Base-by-base conservation (phyloP, 495 filamentous ascomycete species). In the Alectoria sarmentosa region DNA sequence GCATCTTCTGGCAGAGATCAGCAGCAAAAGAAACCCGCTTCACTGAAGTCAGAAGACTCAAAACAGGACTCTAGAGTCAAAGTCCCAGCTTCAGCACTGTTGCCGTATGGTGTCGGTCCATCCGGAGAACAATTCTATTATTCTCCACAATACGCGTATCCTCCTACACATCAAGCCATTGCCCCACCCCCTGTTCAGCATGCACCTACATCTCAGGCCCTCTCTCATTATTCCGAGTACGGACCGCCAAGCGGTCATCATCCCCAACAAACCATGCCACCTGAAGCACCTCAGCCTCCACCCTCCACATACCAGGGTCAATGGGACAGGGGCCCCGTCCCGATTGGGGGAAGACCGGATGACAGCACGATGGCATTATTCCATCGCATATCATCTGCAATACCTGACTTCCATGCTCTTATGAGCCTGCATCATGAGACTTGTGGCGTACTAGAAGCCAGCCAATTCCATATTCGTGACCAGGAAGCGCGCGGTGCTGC, bases 321-420 rank as follows among this genome's bases (percentile, higher is more conserved):
- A 36, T 34, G 28, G 52, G 52, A 55, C 30, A 21, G 30, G n/a
- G 52, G 28, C 4, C 52, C 52, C 21, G 17, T n/a, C 28, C 9
- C 52, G 52, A 21, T 34, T 21, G 30, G 52, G 28, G 52, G 57
- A 42, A 26, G 32, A 54, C 34, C 38, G 57, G 65, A 69, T 39
- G 65, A 67, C 28, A 39, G 46, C 44, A 44, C 42, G 28, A 49
- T 65, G 63, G 61, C 67, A 49, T 55, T 82, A 61, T 74, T 83
- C 9, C 68, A 77, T 41, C 71, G 80, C 17, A 78, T 83, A 58
- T 75, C 79, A 60, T 76, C 76, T 59, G 79, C 76, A 11, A 76
- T 83, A 62, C 81, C 81, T 6, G 81, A 83, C 54, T 75, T 83
- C 64, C 76, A 74, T 58, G 75, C 75, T 28, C 72, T 83, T 38